A percentile compares a stretch with the other conserved stretches of the same genome.
Conservation (phyloP, 2,329 filamentous ascomycete genomes). For the Fusarium chuoi region DNA sequence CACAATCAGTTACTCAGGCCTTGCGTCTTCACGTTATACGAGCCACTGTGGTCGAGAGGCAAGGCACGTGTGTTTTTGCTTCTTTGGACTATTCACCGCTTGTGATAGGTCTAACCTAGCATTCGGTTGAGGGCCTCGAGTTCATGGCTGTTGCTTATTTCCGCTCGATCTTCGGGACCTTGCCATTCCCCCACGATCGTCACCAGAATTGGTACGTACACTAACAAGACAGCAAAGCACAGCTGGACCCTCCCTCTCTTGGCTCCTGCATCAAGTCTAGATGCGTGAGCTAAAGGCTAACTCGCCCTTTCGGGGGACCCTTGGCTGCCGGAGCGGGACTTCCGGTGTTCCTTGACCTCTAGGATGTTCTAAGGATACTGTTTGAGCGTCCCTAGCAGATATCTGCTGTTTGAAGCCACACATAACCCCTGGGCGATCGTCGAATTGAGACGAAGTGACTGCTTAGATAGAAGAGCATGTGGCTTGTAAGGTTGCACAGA, state of each 20-base stretch:
- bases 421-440: neutral
- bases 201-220: neutral
- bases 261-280: slow-evolving; percentile 1
- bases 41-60: neutral
- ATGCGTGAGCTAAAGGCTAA: neutral
- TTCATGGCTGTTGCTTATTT: neutral
- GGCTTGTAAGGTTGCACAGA: slow-evolving; percentile 19
- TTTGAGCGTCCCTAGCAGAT: neutral
- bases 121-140: neutral
- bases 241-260: neutral
- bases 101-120: neutral
- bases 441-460: neutral
- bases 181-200: slow-evolving; percentile 16
- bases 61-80: neutral
- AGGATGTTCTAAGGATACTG: slow-evolving; percentile 6
- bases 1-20: neutral
- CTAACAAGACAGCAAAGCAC: neutral
- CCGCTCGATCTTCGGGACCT: slow-evolving; percentile 11
- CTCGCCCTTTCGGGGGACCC: slow-evolving; percentile 1
- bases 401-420: neutral
- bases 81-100: neutral
- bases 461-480: neutral
- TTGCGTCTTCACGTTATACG: neutral
- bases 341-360: slow-evolving; percentile 1
- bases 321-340: slow-evolving; percentile 2